A percentile compares a stretch with the other conserved stretches of the same genome.
phyloP scores from a whole-genome alignment of 1,284 basidiomycete species.

The Violaceomyces palustris region DNA sequence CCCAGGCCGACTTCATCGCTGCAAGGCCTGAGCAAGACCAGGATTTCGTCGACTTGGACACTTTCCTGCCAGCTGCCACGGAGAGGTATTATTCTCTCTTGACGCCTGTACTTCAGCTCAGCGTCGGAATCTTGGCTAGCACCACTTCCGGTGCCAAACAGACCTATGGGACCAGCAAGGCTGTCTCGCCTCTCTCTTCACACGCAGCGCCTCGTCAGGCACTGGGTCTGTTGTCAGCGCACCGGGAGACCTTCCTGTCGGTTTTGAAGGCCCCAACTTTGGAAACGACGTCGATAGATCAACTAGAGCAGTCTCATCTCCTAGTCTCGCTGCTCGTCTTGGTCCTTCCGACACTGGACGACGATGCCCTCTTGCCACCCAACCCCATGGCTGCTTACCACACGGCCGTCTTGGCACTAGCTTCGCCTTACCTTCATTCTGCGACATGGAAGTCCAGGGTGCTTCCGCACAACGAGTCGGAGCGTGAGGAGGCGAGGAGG shows the following conservation, averaged over 20 bases:
- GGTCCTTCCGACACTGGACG: conserved; percentile 66
- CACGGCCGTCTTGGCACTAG: conserved; percentile 69
- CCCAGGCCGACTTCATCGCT: conserved; percentile 81
- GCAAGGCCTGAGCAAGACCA: conserved; percentile 74
- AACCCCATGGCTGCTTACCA: conserved; percentile 60
- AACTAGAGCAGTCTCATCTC: conserved; percentile 67
- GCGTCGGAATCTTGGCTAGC: conserved; percentile 55
- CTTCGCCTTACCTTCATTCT: conserved; percentile 68
- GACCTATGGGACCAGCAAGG: conserved; percentile 14
- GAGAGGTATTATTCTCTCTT: conserved; percentile 84
- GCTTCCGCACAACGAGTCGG: conserved; percentile 66
- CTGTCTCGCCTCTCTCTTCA: conserved; percentile 14
- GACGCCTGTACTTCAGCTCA: conserved; percentile 75
- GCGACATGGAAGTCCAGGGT: conserved; percentile 63
- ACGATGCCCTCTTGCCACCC: conserved; percentile 65
- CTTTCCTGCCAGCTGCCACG: conserved; percentile 78
- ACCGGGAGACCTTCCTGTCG: conserved; percentile 73
- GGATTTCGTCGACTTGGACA: conserved; percentile 73
- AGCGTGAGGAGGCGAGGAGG: conserved; percentile 59
- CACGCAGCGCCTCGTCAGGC: conserved; percentile 57
- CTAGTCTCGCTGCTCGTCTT: conserved; percentile 66
- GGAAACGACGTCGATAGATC: conserved; percentile 61
- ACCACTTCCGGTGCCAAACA: conserved; percentile 56
- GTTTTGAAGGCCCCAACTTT: conserved; percentile 69
- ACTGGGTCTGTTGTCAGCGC: conserved; percentile 68